Conservation (phyloP, 768 basidiomycete species). For the Leucocoprinus sp. region DNA sequence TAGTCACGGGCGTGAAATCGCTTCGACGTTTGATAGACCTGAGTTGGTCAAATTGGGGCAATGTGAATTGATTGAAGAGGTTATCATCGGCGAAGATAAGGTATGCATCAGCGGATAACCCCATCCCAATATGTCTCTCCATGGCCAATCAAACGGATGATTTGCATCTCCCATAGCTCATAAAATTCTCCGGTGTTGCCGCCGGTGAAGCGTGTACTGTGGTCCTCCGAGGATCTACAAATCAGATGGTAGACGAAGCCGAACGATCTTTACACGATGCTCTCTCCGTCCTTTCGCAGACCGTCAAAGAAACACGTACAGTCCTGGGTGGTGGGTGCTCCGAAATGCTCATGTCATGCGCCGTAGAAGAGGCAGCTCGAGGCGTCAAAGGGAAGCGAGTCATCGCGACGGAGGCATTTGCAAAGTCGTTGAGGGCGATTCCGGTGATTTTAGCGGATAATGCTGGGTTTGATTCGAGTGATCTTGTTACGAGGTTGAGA, state of each 20-base stretch:
- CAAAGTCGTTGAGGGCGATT: slow-evolving; percentile 83
- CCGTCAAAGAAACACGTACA: slow-evolving; percentile 92
- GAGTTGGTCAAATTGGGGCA: slow-evolving; percentile 87
- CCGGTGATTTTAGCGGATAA: slow-evolving; percentile 97
- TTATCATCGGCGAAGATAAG: slow-evolving; percentile 99
- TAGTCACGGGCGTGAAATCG: slow-evolving; percentile 97
- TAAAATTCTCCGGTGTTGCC: slow-evolving; percentile 99
- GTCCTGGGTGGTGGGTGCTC: slow-evolving; percentile 96
- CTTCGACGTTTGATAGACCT: slow-evolving; percentile 89
- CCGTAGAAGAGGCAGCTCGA: slow-evolving; percentile 82
- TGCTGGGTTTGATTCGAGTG: slow-evolving; percentile 95
- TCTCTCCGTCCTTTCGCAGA: slow-evolving; percentile 93
- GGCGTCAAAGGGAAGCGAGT: slow-evolving; percentile 91
- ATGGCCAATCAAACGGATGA: no score
- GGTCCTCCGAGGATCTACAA: slow-evolving; percentile 93
- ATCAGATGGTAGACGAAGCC: slow-evolving; percentile 99
- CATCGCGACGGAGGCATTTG: slow-evolving; percentile 89
- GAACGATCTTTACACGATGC: slow-evolving; percentile 97
- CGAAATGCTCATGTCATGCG: slow-evolving; percentile 96
- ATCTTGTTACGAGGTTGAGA: slow-evolving; percentile 81
- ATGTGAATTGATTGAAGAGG: slow-evolving; percentile 95
- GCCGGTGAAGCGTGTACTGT: slow-evolving; percentile 98
- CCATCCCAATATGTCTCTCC: no score
- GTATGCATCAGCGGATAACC: no score
- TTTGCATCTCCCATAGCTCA: slow-evolving; percentile 61